Evolutionary conservation across 2,329 filamentous ascomycete genomes (phyloP).

Genomic region (Trichoderma arundinaceum): DNA sequence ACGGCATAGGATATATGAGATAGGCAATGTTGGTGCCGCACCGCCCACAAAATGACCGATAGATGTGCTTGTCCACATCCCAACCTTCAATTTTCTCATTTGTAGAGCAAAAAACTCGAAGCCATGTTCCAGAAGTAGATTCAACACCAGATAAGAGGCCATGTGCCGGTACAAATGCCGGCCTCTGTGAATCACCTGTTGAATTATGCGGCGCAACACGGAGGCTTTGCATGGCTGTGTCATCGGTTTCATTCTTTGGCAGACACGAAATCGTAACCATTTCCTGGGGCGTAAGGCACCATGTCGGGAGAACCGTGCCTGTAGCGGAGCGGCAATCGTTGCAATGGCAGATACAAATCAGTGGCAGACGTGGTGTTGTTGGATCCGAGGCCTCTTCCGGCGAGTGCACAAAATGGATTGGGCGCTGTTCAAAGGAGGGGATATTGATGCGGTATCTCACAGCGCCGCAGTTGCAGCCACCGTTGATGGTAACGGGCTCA

Average conservation of each 20-base stretch:
- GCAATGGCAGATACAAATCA: background rate
- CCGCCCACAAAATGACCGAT: background rate
- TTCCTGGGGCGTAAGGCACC: background rate
- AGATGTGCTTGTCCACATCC: background rate
- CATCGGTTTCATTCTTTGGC: background rate
- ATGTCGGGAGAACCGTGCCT: background rate
- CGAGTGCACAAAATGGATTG: conserved; percentile 1
- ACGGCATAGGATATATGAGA: background rate
- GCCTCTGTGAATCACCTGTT: background rate
- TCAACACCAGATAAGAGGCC: background rate
- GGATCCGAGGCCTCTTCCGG: background rate
- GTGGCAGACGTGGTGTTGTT: background rate
- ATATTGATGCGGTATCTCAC: conserved; percentile 8
- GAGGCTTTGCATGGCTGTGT: background rate
- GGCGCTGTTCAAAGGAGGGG: conserved; percentile 3
- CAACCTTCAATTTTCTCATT: background rate
- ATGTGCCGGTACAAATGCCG: background rate
- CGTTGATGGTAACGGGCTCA: background rate
- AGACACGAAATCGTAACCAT: background rate
- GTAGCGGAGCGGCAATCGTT: background rate
- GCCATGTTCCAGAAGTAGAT: background rate
- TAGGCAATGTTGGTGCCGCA: conserved; percentile 2
- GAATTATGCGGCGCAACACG: background rate
- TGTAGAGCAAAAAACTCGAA: background rate
- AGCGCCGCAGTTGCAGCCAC: conserved; percentile 18